Conservation (phyloP, 768 basidiomycete genomes). For the Russula olivacea region DNA sequence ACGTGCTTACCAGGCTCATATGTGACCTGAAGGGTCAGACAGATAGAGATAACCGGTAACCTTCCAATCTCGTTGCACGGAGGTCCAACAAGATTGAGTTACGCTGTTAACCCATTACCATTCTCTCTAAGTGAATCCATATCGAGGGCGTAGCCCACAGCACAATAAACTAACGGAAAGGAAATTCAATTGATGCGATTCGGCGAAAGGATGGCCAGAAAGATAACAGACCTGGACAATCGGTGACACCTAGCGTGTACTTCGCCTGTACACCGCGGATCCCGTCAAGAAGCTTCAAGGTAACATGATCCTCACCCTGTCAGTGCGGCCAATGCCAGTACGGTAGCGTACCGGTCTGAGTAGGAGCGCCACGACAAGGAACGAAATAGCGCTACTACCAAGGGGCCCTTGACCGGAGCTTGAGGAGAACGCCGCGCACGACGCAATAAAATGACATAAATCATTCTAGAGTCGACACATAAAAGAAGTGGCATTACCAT, state of each 20-base stretch:
- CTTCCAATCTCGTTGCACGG: constrained; percentile 61
- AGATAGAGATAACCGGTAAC: constrained; percentile 39
- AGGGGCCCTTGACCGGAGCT: neutral
- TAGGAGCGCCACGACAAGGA: constrained; percentile 1
- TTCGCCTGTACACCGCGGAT: constrained; percentile 7
- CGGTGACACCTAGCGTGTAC: constrained; percentile 9
- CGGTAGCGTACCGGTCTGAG: constrained; percentile 10
- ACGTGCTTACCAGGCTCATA: constrained; percentile 50
- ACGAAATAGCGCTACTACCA: neutral
- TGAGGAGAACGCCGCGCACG: neutral
- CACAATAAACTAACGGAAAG: neutral
- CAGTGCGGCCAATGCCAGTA: neutral
- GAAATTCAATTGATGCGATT: neutral
- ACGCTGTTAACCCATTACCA: constrained; percentile 46
- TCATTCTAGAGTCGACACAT: neutral
- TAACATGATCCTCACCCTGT: neutral
- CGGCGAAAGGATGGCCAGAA: neutral
- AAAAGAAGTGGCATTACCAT: neutral
- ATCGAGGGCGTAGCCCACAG: constrained; percentile 50
- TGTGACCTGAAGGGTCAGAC: constrained; percentile 58
- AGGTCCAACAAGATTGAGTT: constrained; percentile 46
- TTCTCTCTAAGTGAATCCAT: constrained; percentile 36
- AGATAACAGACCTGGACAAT: constrained; percentile 22
- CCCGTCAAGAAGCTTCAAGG: constrained; percentile 6
- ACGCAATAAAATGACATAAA: neutral